phyloP scores from a whole-genome alignment of 1,284 basidiomycete genomes.

The Athelia psychrophila region DNA sequence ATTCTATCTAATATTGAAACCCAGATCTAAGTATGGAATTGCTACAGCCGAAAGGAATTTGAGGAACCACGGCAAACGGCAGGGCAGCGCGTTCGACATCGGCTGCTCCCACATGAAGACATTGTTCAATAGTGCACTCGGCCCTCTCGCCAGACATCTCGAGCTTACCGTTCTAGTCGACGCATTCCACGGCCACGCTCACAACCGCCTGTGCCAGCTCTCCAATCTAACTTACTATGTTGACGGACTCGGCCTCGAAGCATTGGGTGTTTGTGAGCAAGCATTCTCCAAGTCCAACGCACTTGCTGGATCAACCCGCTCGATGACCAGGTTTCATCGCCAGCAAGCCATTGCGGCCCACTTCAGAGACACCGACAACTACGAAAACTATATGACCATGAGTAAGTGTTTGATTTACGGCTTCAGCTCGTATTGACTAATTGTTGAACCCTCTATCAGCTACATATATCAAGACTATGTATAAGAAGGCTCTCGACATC shows the following conservation, averaged over 20 bases:
- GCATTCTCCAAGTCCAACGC: slow-evolving; percentile 15
- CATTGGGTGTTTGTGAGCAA: slow-evolving; percentile 9
- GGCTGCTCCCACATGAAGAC: slow-evolving; percentile 15
- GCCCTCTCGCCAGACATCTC: slow-evolving; percentile 3
- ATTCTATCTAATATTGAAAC: not conserved
- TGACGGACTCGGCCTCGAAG: slow-evolving; percentile 11
- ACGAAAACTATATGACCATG: slow-evolving; percentile 14
- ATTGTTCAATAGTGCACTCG: slow-evolving; percentile 9
- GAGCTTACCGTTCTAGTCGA: slow-evolving; percentile 1
- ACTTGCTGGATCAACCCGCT: slow-evolving; percentile 7
- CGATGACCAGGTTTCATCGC: slow-evolving; percentile 11
- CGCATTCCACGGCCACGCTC: slow-evolving; percentile 14
- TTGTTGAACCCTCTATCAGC: no score
- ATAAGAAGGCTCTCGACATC: no score
- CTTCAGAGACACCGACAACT: slow-evolving; percentile 13
- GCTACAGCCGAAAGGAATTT: slow-evolving; percentile 4
- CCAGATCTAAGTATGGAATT: slow-evolving; percentile 7
- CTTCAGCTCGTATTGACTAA: no score
- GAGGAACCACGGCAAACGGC: not conserved
- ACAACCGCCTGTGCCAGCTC: slow-evolving; percentile 6
- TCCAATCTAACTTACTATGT: slow-evolving; percentile 9
- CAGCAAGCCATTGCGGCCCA: slow-evolving; percentile 13
- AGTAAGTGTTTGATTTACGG: slow-evolving; percentile 9
- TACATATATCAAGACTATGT: no score
- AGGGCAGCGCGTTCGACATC: slow-evolving; percentile 8